A percentile compares a stretch with the other conserved stretches of the same genome.
Evolutionary conservation across 2,329 filamentous ascomycete species (phyloP).

Genomic region (Alternaria sp.): DNA sequence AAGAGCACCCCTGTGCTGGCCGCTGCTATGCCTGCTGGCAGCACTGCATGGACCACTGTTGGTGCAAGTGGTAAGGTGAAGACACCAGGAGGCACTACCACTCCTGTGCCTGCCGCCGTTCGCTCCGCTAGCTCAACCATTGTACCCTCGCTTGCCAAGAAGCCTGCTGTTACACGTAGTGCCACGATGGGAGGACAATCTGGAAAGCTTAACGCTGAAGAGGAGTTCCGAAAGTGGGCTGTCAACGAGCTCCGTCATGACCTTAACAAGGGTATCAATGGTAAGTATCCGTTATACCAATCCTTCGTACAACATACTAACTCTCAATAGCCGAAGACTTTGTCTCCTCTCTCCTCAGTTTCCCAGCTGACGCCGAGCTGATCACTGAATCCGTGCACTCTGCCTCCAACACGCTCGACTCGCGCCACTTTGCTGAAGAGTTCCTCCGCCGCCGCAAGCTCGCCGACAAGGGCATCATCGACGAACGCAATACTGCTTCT

Average conservation of each 20-base stretch:
- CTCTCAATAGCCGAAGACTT: slow-evolving; percentile 73
- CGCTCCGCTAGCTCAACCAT: slow-evolving; percentile 56
- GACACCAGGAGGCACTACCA: slow-evolving; percentile 66
- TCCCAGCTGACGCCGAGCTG: slow-evolving; percentile 78
- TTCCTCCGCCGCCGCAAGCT: slow-evolving; percentile 92
- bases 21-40: slow-evolving; percentile 51
- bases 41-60: slow-evolving; percentile 87
- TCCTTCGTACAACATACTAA: slow-evolving; percentile 18
- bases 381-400: slow-evolving; percentile 91
- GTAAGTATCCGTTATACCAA: slow-evolving; percentile 51
- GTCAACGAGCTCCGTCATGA: slow-evolving; percentile 79
- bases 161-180: slow-evolving; percentile 60
- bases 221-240: slow-evolving; percentile 95
- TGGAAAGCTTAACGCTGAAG: slow-evolving; percentile 70
- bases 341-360: slow-evolving; percentile 73
- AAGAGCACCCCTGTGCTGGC: slow-evolving; percentile 64
- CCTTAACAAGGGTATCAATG: slow-evolving; percentile 69
- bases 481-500: slow-evolving; percentile 67
- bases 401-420: slow-evolving; percentile 87
- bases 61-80: slow-evolving; percentile 93
- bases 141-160: slow-evolving; percentile 54
- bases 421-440: slow-evolving; percentile 90
- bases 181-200: slow-evolving; percentile 52
- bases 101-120: slow-evolving; percentile 54
- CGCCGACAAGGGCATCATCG: slow-evolving; percentile 88